These are phyloP conservation scores for Tephrocybe sp. DNA, from an alignment of 768 basidiomycete species.

Conservation along the genomic window DNA sequence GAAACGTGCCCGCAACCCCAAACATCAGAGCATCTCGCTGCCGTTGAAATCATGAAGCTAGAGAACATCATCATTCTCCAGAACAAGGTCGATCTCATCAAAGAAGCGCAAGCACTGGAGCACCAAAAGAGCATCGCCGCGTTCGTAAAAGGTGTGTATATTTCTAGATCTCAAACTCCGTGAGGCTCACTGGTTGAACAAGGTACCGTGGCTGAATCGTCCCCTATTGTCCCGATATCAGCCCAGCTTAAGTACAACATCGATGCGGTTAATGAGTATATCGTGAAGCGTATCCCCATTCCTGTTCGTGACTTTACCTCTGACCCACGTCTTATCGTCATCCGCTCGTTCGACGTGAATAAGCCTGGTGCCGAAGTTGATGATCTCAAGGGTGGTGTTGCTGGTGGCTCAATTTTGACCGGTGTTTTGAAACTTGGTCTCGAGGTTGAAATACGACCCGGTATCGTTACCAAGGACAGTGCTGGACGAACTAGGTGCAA, in stretches of 20 bases:
- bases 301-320: slow-evolving; percentile 92
- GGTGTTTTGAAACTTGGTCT: slow-evolving; percentile 89
- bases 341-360: slow-evolving; percentile 99
- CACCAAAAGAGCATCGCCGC: slow-evolving; percentile 95
- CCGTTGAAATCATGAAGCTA: slow-evolving; percentile 99
- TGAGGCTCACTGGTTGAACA: background rate
- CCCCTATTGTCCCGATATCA: slow-evolving; percentile 98
- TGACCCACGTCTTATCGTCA: slow-evolving; percentile 93
- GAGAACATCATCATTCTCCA: slow-evolving; percentile 97
- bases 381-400: slow-evolving; percentile 97
- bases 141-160: slow-evolving; percentile 83
- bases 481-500: slow-evolving; percentile 89
- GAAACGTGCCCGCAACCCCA: slow-evolving; percentile 99
- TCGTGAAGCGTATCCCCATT: slow-evolving; percentile 94
- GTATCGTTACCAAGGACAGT: slow-evolving; percentile 93
- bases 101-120: slow-evolving; percentile 90
- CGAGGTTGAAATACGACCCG: slow-evolving; percentile 96
- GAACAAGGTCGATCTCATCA: slow-evolving; percentile 98
- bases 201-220: slow-evolving; percentile 97
- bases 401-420: slow-evolving; percentile 93
- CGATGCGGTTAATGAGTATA: slow-evolving; percentile 98
- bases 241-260: slow-evolving; percentile 99
- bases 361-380: slow-evolving; percentile 97
- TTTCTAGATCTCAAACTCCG: background rate
- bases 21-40: slow-evolving; percentile 97